Conservation (phyloP, 495 filamentous ascomycete species). For the Glonium stellatum region DNA sequence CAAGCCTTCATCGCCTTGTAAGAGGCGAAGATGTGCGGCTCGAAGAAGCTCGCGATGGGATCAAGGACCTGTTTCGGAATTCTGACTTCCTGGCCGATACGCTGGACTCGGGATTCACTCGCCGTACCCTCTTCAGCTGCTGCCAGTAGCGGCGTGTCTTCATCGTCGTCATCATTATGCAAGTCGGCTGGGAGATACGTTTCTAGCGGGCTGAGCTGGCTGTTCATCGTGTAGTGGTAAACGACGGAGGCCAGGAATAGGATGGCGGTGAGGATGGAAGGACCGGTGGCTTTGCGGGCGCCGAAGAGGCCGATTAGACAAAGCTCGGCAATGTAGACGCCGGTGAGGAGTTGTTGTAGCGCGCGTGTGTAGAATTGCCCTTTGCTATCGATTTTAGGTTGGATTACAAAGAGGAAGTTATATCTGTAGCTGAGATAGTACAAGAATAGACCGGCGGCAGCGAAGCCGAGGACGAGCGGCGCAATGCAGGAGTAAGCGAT, state of each 20-base stretch:
- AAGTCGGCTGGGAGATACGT: constrained; percentile 33
- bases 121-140: constrained; percentile 22
- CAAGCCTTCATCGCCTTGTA: constrained; percentile 23
- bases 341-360: constrained; percentile 35
- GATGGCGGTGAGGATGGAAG: constrained; percentile 29
- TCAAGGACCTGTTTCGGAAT: constrained; percentile 27
- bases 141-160: constrained; percentile 24
- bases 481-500: constrained; percentile 39
- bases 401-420: constrained; percentile 33
- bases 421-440: constrained; percentile 38
- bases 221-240: constrained; percentile 30
- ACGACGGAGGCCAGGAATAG: constrained; percentile 32
- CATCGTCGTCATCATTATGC: constrained; percentile 25
- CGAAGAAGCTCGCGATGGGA: constrained; percentile 26
- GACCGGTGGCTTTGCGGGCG: constrained; percentile 26
- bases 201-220: constrained; percentile 30
- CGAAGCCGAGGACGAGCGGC: constrained; percentile 38
- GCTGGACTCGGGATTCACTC: constrained; percentile 19
- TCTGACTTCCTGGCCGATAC: constrained; percentile 19
- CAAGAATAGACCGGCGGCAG: constrained; percentile 29
- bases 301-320: constrained; percentile 36
- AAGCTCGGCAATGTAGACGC: constrained; percentile 37
- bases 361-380: constrained; percentile 36
- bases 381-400: constrained; percentile 36
- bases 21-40: constrained; percentile 28